phyloP scores from a whole-genome alignment of 1,284 basidiomycete species.

The Pseudozyma pruni region DNA sequence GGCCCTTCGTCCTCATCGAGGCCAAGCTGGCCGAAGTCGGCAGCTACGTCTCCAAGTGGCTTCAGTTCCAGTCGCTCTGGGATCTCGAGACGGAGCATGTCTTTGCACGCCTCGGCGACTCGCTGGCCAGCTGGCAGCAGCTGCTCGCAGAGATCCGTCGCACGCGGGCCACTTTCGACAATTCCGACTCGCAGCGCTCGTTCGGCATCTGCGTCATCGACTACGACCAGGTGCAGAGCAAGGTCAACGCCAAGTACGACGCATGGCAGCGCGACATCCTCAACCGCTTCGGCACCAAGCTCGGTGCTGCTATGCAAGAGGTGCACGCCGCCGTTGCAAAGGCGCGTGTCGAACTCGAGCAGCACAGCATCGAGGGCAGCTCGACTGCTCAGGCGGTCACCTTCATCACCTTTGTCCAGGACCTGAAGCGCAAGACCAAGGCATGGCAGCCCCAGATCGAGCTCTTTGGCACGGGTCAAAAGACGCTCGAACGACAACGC shows the following conservation, averaged over 20 bases:
- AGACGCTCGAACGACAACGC: slow-evolving; percentile 94
- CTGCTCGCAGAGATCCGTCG: slow-evolving; percentile 95
- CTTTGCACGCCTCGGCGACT: slow-evolving; percentile 92
- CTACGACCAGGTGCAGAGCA: slow-evolving; percentile 95
- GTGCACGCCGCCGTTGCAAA: slow-evolving; percentile 91
- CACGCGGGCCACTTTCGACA: slow-evolving; percentile 94
- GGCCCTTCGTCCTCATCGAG: slow-evolving; percentile 88
- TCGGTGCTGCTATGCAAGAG: slow-evolving; percentile 94
- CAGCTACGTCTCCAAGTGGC: slow-evolving; percentile 94
- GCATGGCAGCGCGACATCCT: slow-evolving; percentile 96
- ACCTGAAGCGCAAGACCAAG: slow-evolving; percentile 95
- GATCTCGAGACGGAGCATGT: slow-evolving; percentile 97
- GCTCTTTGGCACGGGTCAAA: slow-evolving; percentile 90
- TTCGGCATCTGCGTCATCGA: slow-evolving; percentile 93
- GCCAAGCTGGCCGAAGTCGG: slow-evolving; percentile 84
- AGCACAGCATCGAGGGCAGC: slow-evolving; percentile 76
- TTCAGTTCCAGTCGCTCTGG: slow-evolving; percentile 98
- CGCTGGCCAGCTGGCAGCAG: slow-evolving; percentile 89
- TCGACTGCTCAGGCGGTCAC: slow-evolving; percentile 95
- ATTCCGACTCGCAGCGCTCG: slow-evolving; percentile 87
- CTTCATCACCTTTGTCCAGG: slow-evolving; percentile 99
- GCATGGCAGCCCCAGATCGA: slow-evolving; percentile 98
- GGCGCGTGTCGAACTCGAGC: slow-evolving; percentile 91
- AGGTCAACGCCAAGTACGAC: slow-evolving; percentile 98
- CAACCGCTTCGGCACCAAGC: slow-evolving; percentile 87